Percentiles rank a stretch among this genome's conserved stretches.
Conservation (phyloP, 1,284 basidiomycete genomes). For the Austroboletus novae-zelandiae region DNA sequence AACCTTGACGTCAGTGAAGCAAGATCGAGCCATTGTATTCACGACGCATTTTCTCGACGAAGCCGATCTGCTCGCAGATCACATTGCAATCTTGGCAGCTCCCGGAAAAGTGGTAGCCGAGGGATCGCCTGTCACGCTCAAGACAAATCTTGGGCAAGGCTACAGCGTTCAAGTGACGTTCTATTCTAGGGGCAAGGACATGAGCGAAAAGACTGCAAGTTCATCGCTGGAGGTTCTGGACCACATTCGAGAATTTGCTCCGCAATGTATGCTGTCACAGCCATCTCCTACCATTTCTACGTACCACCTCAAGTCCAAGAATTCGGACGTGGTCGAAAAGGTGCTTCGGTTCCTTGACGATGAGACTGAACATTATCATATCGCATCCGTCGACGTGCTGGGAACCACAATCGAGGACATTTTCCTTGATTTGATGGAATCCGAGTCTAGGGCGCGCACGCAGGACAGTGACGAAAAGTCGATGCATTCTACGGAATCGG, state of each 20-base stretch:
- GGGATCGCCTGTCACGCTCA: constrained; percentile 71
- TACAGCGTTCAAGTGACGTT: constrained; percentile 62
- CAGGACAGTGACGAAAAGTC: constrained; percentile 10
- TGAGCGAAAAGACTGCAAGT: constrained; percentile 10
- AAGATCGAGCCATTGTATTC: constrained; percentile 63
- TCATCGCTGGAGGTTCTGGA: constrained; percentile 39
- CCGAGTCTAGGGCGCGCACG: constrained; percentile 28
- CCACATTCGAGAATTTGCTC: constrained; percentile 46
- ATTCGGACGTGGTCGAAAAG: constrained; percentile 49
- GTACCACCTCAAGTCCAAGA: constrained; percentile 60
- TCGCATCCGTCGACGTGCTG: constrained; percentile 62
- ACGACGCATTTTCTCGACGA: constrained; percentile 81
- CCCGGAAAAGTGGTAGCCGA: constrained; percentile 74
- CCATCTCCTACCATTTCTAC: constrained; percentile 40
- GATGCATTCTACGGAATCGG: constrained; percentile 10
- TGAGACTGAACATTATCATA: constrained; percentile 36
- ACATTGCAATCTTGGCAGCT: constrained; percentile 71
- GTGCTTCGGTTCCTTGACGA: constrained; percentile 57
- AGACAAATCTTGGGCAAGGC: constrained; percentile 69
- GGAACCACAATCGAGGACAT: constrained; percentile 80
- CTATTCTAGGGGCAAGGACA: constrained; percentile 11
- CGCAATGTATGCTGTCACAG: constrained; percentile 41
- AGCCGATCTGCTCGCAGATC: constrained; percentile 75
- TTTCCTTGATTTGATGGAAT: constrained; percentile 69
- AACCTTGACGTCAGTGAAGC: constrained; percentile 63